Percentiles rank a stretch among this genome's conserved stretches.
phyloP scores from a whole-genome alignment of 768 basidiomycete species.

The Zangia roseola region DNA sequence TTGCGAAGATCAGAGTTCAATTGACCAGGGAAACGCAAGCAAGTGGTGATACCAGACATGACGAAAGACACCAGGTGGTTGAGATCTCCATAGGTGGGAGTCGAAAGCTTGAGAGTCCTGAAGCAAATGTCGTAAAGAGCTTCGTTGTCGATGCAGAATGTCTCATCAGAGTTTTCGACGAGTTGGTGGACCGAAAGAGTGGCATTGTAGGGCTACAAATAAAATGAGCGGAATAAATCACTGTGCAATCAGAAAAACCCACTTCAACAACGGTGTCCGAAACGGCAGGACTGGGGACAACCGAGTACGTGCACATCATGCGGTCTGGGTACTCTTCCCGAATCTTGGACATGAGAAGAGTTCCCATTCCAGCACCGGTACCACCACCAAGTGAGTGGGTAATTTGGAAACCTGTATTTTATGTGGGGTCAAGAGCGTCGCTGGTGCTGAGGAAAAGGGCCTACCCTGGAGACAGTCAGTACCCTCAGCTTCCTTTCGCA shows the following conservation, averaged over 20 bases:
- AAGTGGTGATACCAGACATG: conserved; percentile 99
- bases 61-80: conserved; percentile 98
- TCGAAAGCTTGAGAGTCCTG: conserved; percentile 93
- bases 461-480: conserved; percentile 94
- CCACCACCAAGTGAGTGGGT: conserved; percentile 99
- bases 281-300: conserved; percentile 95
- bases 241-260: conserved; percentile 7
- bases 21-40: conserved; percentile 99
- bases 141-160: conserved; percentile 99
- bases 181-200: conserved; percentile 98
- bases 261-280: conserved; percentile 99
- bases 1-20: conserved; percentile 98
- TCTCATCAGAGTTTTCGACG: conserved; percentile 99
- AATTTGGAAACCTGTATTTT: conserved; percentile 85
- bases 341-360: conserved; percentile 97
- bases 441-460: conserved; percentile 20
- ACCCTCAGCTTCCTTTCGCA: conserved; percentile 97
- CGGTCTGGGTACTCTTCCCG: conserved; percentile 98
- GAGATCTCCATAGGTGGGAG: conserved; percentile 95
- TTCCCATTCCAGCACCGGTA: conserved; percentile 99
- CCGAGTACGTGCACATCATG: conserved; percentile 99
- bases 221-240: background rate
- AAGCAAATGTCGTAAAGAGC: conserved; percentile 99
- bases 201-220: conserved; percentile 88
- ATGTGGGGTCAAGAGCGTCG: conserved; percentile 1